These are phyloP conservation scores for Cadophora sp. DNA, from an alignment of 2,329 filamentous ascomycete genomes.

Conservation along the genomic window DNA sequence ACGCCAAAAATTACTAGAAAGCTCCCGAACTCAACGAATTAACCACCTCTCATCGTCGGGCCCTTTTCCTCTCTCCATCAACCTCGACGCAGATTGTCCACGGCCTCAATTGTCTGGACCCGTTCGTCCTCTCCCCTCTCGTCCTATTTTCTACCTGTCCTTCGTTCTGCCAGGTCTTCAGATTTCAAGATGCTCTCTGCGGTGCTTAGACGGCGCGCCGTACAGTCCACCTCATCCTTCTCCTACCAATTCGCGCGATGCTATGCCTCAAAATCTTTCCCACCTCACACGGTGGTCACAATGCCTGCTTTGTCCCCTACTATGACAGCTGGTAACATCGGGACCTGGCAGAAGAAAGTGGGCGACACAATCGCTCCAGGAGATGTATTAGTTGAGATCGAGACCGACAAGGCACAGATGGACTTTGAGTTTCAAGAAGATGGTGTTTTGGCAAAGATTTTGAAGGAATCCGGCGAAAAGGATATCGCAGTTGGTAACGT, in stretches of 20 bases:
- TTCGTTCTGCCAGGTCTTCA: constrained; percentile 20
- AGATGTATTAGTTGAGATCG: constrained; percentile 96
- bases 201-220: constrained; percentile 66
- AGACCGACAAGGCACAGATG: constrained; percentile 99
- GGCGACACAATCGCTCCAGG: constrained; percentile 88
- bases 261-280: constrained; percentile 75
- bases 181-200: constrained; percentile 63
- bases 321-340: constrained; percentile 97
- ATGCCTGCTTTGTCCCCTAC: constrained; percentile 99
- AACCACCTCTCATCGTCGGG: constrained; percentile 21
- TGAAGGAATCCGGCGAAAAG: constrained; percentile 93
- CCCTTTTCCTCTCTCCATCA: constrained; percentile 24
- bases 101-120: constrained; percentile 38
- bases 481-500: constrained; percentile 94
- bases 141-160: constrained; percentile 31
- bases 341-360: constrained; percentile 95
- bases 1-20: constrained; percentile 18
- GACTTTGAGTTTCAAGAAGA: constrained; percentile 99
- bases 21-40: constrained; percentile 31
- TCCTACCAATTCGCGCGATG: constrained; percentile 65
- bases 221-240: constrained; percentile 56
- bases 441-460: constrained; percentile 90
- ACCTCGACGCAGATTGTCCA: constrained; percentile 34
- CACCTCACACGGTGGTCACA: constrained; percentile 91
- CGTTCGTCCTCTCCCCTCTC: constrained; percentile 27